Conservation (phyloP, 768 basidiomycete species). For the Mycena vulgaris region DNA sequence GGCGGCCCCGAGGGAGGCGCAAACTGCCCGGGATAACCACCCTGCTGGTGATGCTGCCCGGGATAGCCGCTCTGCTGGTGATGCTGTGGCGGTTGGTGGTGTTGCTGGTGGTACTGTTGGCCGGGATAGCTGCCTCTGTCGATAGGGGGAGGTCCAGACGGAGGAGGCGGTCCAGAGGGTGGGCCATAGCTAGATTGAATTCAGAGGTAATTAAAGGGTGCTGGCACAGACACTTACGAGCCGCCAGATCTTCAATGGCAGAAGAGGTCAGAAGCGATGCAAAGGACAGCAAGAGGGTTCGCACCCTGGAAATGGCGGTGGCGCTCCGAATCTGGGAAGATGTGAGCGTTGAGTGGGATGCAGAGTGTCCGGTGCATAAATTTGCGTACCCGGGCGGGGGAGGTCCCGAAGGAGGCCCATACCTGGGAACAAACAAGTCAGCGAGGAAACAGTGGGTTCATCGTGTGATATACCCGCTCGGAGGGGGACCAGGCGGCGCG, state of each 20-base stretch:
- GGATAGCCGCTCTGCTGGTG: constrained; percentile 42
- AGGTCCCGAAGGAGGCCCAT: constrained; percentile 36
- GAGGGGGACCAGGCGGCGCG: constrained; percentile 49
- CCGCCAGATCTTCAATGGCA: constrained; percentile 21
- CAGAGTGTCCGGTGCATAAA: background rate
- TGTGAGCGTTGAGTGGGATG: background rate
- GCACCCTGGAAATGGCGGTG: constrained; percentile 31
- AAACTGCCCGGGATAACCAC: constrained; percentile 43
- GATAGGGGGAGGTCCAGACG: constrained; percentile 53
- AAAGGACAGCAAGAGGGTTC: background rate
- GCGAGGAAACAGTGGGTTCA: background rate
- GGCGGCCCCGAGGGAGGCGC: constrained; percentile 36
- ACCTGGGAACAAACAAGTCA: constrained; percentile 11
- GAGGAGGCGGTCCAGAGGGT: constrained; percentile 53
- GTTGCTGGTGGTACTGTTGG: constrained; percentile 59
- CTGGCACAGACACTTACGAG: constrained; percentile 14
- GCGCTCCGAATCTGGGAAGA: background rate
- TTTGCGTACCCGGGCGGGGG: constrained; percentile 27
- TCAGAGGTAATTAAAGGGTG: background rate
- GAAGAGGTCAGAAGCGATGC: constrained; percentile 16
- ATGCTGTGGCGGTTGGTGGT: constrained; percentile 49
- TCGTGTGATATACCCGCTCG: constrained; percentile 32
- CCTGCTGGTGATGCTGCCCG: constrained; percentile 27
- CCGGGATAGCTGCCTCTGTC: constrained; percentile 57
- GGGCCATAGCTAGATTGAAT: constrained; percentile 46